Percentiles rank a stretch among this genome's conserved stretches.
Conservation (phyloP, 192 early-diverging fungal genomes). For the Backusella macrospora region DNA sequence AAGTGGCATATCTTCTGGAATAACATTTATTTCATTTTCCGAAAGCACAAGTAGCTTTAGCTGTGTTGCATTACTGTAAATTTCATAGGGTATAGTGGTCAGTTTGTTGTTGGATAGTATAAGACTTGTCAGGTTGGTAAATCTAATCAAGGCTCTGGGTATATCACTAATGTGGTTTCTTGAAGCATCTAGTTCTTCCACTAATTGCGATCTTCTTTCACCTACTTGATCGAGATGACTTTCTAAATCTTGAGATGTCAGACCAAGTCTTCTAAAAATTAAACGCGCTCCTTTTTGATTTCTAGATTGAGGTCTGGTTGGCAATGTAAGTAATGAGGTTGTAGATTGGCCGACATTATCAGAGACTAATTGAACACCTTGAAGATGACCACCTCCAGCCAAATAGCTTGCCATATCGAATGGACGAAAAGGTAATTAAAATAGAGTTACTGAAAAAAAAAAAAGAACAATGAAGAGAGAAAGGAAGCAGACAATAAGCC, state of each 20-base stretch:
- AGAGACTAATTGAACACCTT: constrained; percentile 5
- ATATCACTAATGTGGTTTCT: constrained; percentile 10
- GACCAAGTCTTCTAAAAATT: not conserved
- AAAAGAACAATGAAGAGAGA: not conserved
- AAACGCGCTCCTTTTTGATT: not conserved
- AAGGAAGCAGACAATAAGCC: not conserved
- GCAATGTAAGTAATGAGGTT: constrained; percentile 4
- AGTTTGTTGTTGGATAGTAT: constrained; percentile 3
- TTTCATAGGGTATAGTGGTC: constrained; percentile 11
- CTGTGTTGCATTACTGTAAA: constrained; percentile 3
- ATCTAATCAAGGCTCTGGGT: not conserved
- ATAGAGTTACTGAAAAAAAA: not conserved
- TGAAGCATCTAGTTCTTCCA: constrained; percentile 14
- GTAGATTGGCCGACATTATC: not conserved
- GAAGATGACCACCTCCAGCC: constrained; percentile 1
- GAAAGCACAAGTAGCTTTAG: not conserved
- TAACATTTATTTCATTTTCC: constrained; percentile 13
- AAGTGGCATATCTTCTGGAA: constrained; percentile 18
- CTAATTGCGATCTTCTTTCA: constrained; percentile 11
- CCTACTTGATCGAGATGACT: not conserved
- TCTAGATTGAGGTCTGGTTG: not conserved
- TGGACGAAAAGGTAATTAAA: not conserved
- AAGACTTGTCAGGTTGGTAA: constrained; percentile 5
- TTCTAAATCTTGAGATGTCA: not conserved
- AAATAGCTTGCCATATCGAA: not conserved